Evolutionary conservation across 176 grass and related monocot species (phyloP).

Genomic region (Avena sativa): DNA sequence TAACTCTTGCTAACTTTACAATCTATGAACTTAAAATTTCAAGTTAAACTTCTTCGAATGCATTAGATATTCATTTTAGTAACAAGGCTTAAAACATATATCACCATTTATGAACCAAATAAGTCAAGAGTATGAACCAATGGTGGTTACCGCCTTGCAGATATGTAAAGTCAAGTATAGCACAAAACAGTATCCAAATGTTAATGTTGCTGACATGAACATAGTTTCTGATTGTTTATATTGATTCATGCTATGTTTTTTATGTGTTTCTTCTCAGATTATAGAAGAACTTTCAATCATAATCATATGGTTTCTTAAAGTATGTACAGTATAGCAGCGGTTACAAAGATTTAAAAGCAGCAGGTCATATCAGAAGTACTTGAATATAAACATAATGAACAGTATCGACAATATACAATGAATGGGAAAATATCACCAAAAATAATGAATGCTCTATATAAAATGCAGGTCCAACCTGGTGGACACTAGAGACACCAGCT

Average conservation of each 20-base stretch:
- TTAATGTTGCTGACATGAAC: neutral
- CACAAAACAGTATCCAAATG: slow-evolving; percentile 30
- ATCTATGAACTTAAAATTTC: slow-evolving; percentile 18
- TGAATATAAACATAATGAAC: slow-evolving; percentile 19
- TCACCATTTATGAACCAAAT: slow-evolving; percentile 21
- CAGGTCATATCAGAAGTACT: slow-evolving; percentile 14
- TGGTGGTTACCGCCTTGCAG: slow-evolving; percentile 17
- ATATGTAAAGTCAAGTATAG: slow-evolving; percentile 34
- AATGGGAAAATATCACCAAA: slow-evolving; percentile 21
- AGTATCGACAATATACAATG: slow-evolving; percentile 11
- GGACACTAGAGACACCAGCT: neutral
- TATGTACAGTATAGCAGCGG: neutral
- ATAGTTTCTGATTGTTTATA: slow-evolving; percentile 20
- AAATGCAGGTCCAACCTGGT: slow-evolving; percentile 22
- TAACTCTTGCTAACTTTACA: slow-evolving; percentile 16
- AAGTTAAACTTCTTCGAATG: neutral
- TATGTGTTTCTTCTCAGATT: slow-evolving; percentile 4
- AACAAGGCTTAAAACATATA: neutral
- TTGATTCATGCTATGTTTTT: neutral
- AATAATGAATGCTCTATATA: slow-evolving; percentile 15
- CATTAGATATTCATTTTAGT: slow-evolving; percentile 26
- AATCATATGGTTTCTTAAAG: slow-evolving; percentile 3
- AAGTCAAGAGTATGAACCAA: neutral
- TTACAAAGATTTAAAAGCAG: neutral
- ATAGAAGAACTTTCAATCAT: slow-evolving; percentile 6